Percentiles rank a stretch among this genome's conserved stretches.
Evolutionary conservation across 257 asterid species (phyloP).

Genomic region (Solanum virginianum): DNA sequence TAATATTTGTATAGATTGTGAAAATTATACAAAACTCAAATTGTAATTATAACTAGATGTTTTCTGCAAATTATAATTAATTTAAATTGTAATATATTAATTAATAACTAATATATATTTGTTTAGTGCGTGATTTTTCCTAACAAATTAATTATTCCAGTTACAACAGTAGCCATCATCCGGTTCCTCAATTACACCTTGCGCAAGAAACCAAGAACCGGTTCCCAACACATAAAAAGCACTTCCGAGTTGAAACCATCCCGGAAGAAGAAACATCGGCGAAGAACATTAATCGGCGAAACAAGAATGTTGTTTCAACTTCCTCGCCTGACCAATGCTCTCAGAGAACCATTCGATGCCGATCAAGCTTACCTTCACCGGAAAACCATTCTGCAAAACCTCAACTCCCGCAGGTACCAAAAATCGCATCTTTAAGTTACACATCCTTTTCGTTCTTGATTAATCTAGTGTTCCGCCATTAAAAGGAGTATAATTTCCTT

Average conservation of each 20-base stretch:
- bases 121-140: no score
- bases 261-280: background rate
- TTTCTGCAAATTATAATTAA: no score
- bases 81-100: no score
- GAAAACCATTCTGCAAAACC: constrained; percentile 49
- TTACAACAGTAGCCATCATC: background rate
- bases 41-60: no score
- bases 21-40: no score
- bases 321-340: constrained; percentile 77
- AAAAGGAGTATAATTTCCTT: background rate
- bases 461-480: background rate
- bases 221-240: background rate
- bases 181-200: background rate
- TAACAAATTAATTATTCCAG: no score
- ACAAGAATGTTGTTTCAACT: constrained; percentile 55
- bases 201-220: background rate
- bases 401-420: constrained; percentile 36
- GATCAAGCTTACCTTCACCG: constrained; percentile 88
- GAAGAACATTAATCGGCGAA: background rate
- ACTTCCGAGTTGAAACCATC: no score
- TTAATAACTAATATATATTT: no score
- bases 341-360: constrained; percentile 72
- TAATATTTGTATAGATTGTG: no score
- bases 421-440: background rate
- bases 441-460: background rate